Conservation (phyloP, 108 stramenopile genomes). For the Parmales sp. region DNA sequence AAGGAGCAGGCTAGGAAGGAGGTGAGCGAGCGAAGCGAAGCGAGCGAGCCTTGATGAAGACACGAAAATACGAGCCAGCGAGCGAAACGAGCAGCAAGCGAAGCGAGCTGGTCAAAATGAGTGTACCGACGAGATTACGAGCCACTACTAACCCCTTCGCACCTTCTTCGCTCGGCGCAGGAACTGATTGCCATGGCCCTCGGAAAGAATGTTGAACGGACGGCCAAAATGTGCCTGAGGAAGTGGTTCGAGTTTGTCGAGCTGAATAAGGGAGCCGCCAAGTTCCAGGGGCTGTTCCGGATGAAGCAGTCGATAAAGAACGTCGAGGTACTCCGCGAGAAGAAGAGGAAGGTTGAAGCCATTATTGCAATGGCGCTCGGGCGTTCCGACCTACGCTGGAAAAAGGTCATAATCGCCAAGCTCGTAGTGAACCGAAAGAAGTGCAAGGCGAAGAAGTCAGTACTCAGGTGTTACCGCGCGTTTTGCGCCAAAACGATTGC, state of each 20-base stretch:
- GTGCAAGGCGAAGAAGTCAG: not conserved
- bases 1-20: conserved; percentile 9
- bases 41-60: too few relatives aligned
- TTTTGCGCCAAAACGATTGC: not conserved
- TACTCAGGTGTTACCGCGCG: not conserved
- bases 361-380: not conserved
- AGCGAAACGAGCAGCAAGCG: too few relatives aligned
- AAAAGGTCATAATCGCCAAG: not conserved
- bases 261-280: not conserved
- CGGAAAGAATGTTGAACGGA: not conserved
- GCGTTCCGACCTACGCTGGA: not conserved
- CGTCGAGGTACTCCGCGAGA: not conserved
- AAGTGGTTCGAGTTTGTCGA: not conserved
- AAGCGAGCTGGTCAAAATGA: too few relatives aligned
- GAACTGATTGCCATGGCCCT: conserved; percentile 8
- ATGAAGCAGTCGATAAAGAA: not conserved
- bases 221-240: not conserved
- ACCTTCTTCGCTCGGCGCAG: too few relatives aligned
- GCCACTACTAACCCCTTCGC: too few relatives aligned
- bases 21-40: too few relatives aligned
- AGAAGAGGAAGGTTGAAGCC: not conserved
- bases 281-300: not conserved
- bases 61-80: too few relatives aligned
- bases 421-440: not conserved
- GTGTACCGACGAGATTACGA: too few relatives aligned